Evolutionary conservation across 169 alveolate genomes (phyloP).

Genomic region (Cystoisospora suis): DNA sequence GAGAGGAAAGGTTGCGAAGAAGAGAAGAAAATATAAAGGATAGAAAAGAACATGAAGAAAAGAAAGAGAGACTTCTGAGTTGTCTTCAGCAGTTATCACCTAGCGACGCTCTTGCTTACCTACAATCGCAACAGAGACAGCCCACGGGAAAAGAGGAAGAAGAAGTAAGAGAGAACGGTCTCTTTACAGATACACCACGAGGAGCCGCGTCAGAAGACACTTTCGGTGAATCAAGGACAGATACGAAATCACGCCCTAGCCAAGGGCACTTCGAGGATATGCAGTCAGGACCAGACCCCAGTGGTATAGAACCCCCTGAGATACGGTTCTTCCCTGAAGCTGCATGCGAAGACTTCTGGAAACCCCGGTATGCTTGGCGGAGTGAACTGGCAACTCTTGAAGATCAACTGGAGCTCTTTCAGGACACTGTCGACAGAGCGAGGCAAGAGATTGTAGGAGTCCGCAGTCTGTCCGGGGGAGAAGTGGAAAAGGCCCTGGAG

Average conservation of each 20-base stretch:
- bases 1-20: background rate
- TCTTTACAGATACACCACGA: too few relatives aligned
- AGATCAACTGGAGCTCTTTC: conserved; percentile 14
- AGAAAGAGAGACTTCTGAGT: background rate
- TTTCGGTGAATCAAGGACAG: too few relatives aligned
- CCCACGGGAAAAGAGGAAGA: too few relatives aligned
- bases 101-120: background rate
- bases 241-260: too few relatives aligned
- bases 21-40: background rate
- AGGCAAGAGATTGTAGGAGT: too few relatives aligned
- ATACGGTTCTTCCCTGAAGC: background rate
- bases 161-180: too few relatives aligned
- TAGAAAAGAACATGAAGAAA: background rate
- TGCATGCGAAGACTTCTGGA: background rate
- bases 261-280: too few relatives aligned
- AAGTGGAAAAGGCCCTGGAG: too few relatives aligned
- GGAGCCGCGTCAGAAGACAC: too few relatives aligned
- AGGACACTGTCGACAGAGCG: too few relatives aligned
- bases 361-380: background rate
- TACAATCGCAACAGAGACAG: too few relatives aligned
- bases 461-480: too few relatives aligned
- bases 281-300: background rate
- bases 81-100: background rate
- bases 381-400: background rate
- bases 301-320: conserved; percentile 5